Conservation (phyloP, 2,329 filamentous ascomycete genomes). For the Pseudogymnoascus sp. region DNA sequence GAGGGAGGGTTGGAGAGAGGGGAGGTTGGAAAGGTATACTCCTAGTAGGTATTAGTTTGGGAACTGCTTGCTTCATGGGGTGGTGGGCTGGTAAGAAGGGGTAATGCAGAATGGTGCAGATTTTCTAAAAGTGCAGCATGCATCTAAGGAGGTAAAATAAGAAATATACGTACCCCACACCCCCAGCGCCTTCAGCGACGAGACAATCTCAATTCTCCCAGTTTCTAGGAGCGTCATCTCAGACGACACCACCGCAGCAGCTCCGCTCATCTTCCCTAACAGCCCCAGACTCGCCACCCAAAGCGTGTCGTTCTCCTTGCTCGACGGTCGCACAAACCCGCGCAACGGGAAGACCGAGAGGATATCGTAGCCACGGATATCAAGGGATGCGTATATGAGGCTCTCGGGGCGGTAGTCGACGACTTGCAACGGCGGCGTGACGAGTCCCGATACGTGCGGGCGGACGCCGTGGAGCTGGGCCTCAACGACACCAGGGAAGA, state of each 20-base stretch:
- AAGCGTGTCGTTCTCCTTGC: conserved; percentile 34
- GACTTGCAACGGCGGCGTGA: conserved; percentile 47
- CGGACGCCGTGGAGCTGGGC: conserved; percentile 63
- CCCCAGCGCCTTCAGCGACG: conserved; percentile 74
- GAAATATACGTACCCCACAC: conserved; percentile 50
- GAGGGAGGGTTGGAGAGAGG: conserved; percentile 44
- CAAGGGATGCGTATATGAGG: conserved; percentile 57
- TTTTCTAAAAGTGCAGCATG: background rate
- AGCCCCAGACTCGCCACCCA: conserved; percentile 68
- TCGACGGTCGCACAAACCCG: conserved; percentile 39
- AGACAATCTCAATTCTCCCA: conserved; percentile 57
- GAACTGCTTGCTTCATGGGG: background rate
- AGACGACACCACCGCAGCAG: conserved; percentile 65
- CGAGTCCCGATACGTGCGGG: conserved; percentile 59
- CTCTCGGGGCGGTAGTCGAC: conserved; percentile 34
- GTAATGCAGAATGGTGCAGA: background rate
- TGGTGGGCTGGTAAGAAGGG: background rate
- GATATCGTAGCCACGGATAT: conserved; percentile 69
- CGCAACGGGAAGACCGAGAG: conserved; percentile 66
- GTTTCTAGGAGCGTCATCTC: conserved; percentile 52
- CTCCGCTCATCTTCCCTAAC: conserved; percentile 82
- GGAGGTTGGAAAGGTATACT: conserved; percentile 68
- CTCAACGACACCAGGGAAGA: conserved; percentile 64
- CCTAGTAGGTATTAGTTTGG: conserved; percentile 39
- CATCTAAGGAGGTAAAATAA: background rate